Evolutionary conservation across 768 basidiomycete genomes (phyloP).

Genomic region (Collybia mongolica): DNA sequence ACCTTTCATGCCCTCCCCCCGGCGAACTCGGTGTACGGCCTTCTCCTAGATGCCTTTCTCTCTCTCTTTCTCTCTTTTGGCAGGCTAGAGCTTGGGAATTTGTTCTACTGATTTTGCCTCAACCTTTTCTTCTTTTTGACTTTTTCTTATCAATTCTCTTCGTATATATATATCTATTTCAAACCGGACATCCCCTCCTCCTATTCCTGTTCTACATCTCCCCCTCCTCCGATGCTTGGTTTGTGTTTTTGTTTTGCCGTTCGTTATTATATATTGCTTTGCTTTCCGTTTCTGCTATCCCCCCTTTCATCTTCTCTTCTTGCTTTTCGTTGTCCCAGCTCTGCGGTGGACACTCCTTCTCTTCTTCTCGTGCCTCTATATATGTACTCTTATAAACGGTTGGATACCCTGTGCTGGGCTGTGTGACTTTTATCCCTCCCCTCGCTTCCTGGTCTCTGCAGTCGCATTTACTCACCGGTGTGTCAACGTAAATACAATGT

Average conservation of each 20-base stretch:
- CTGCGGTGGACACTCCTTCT: neutral
- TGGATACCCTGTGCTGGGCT: too few relatives aligned
- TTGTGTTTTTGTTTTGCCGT: neutral
- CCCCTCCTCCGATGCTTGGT: neutral
- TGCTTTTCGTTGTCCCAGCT: neutral
- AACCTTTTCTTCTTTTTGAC: neutral
- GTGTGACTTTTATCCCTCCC: too few relatives aligned
- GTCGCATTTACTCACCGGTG: too few relatives aligned
- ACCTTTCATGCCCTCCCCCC: neutral
- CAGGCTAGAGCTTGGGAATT: conserved; percentile 2
- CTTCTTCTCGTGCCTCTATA: neutral
- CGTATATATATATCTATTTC: conserved; percentile 6
- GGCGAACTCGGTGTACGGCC: too few relatives aligned
- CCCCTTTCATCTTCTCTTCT: neutral
- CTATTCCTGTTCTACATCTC: neutral
- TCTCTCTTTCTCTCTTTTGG: too few relatives aligned
- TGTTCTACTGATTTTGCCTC: neutral
- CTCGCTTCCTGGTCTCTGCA: too few relatives aligned
- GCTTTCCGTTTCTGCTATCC: neutral
- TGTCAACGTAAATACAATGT: too few relatives aligned
- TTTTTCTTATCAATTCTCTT: neutral
- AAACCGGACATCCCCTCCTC: neutral
- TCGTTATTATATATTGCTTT: neutral
- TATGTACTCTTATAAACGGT: neutral
- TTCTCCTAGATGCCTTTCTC: too few relatives aligned